phyloP scores from a whole-genome alignment of 805 yeast species.

The Jamesozyma lodderae region DNA sequence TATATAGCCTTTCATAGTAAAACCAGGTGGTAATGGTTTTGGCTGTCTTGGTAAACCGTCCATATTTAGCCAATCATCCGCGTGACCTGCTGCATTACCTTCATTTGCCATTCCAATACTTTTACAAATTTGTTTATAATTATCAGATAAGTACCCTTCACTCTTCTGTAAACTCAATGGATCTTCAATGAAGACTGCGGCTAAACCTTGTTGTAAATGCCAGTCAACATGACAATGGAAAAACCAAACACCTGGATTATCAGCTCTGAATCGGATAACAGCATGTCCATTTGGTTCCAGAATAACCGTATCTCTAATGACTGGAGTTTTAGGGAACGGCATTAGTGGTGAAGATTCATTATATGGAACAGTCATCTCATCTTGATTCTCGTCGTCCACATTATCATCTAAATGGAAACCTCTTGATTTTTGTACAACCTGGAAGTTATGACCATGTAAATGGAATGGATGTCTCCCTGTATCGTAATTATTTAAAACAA shows the following conservation, averaged over 20 bases:
- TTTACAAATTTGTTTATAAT: constrained; percentile 43
- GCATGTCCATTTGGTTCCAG: constrained; percentile 61
- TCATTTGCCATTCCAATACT: constrained; percentile 36
- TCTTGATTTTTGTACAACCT: constrained; percentile 45
- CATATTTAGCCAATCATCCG: constrained; percentile 46
- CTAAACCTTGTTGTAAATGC: constrained; percentile 78
- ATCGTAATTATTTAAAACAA: constrained; percentile 72
- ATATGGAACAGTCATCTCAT: constrained; percentile 40
- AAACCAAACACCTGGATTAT: constrained; percentile 91
- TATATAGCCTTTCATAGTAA: constrained; percentile 59
- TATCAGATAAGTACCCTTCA: constrained; percentile 34
- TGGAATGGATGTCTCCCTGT: constrained; percentile 76
- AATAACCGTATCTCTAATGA: constrained; percentile 61
- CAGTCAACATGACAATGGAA: constrained; percentile 89
- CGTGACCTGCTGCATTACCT: constrained; percentile 73
- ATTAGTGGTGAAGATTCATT: constrained; percentile 35
- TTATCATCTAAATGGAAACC: constrained; percentile 41
- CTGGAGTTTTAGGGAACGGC: constrained; percentile 49
- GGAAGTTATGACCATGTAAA: constrained; percentile 67
- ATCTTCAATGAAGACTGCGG: constrained; percentile 62
- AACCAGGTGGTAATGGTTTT: constrained; percentile 57
- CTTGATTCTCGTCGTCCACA: constrained; percentile 18
- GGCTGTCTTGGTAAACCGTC: constrained; percentile 54
- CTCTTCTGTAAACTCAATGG: constrained; percentile 44
- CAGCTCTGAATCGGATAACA: constrained; percentile 65